Evolutionary conservation across 768 basidiomycete genomes (phyloP).

Genomic region (Sporobolomyces phaffii): DNA sequence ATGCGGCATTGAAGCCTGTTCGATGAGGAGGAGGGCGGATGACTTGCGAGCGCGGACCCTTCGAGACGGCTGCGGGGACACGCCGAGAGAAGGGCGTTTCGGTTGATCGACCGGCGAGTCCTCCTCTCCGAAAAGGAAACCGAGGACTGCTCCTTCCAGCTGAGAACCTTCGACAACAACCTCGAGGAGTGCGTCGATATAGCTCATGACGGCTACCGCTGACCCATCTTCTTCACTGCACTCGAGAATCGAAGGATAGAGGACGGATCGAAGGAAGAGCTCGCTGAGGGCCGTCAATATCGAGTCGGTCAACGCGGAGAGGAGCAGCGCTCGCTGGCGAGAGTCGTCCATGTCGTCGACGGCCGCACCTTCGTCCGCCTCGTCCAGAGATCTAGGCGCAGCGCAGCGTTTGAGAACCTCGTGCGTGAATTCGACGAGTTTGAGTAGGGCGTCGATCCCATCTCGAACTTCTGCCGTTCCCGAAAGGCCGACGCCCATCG

Average conservation of each 20-base stretch:
- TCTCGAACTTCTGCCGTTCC: constrained; percentile 66
- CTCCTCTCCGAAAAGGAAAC: constrained; percentile 78
- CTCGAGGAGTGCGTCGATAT: constrained; percentile 80
- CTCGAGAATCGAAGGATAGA: constrained; percentile 88
- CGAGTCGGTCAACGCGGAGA: constrained; percentile 71
- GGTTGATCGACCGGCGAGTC: constrained; percentile 48
- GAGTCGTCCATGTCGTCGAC: constrained; percentile 19
- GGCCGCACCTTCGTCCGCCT: neutral
- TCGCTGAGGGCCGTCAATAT: constrained; percentile 74
- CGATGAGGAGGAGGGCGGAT: constrained; percentile 82
- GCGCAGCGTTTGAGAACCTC: constrained; percentile 60
- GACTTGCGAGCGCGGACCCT: constrained; percentile 60
- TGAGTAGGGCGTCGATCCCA: constrained; percentile 81
- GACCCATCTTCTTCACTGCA: constrained; percentile 91
- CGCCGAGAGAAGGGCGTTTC: neutral
- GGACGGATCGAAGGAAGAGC: constrained; percentile 84
- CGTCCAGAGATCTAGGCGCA: neutral
- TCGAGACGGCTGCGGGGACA: neutral
- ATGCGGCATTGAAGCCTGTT: constrained; percentile 62
- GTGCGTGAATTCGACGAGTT: constrained; percentile 82
- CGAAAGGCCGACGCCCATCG: constrained; percentile 64
- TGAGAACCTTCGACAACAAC: constrained; percentile 61
- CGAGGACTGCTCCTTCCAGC: constrained; percentile 64
- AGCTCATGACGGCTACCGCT: constrained; percentile 89
- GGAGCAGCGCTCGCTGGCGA: constrained; percentile 55